Percentiles rank a stretch among this genome's conserved stretches.
These are phyloP conservation scores for Papiliotrema terrestris DNA, from an alignment of 1,284 basidiomycete species.

Conservation along the genomic window DNA sequence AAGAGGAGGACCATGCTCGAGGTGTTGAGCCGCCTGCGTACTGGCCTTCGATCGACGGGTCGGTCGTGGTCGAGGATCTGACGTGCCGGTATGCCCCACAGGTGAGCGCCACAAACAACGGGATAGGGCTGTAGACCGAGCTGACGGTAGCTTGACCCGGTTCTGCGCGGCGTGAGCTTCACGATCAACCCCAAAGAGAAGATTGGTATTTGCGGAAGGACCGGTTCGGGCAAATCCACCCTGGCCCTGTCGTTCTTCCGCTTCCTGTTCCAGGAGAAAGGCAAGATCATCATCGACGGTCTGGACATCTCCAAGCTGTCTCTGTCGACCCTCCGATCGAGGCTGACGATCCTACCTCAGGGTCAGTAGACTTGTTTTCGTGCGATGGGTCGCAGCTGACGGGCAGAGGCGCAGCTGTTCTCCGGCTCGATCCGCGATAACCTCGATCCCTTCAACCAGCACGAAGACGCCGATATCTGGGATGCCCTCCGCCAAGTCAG, in stretches of 20 bases:
- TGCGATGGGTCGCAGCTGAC: too few species aligned
- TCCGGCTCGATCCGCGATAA: slow-evolving; percentile 51
- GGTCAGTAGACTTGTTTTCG: too few species aligned
- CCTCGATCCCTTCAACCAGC: slow-evolving; percentile 52
- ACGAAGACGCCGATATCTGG: slow-evolving; percentile 54
- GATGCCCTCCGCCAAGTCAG: slow-evolving; percentile 53
- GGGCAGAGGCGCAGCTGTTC: slow-evolving; percentile 50
- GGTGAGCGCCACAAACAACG: slow-evolving; percentile 7
- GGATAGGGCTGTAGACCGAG: too few species aligned
- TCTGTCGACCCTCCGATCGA: slow-evolving; percentile 51
- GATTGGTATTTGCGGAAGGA: slow-evolving; percentile 55
- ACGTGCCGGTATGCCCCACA: slow-evolving; percentile 52
- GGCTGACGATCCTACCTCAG: slow-evolving; percentile 55
- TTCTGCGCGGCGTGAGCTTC: slow-evolving; percentile 53
- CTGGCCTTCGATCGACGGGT: slow-evolving; percentile 52
- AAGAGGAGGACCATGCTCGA: slow-evolving; percentile 48
- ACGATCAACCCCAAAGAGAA: slow-evolving; percentile 52
- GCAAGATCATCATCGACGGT: slow-evolving; percentile 51
- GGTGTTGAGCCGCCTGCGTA: slow-evolving; percentile 52
- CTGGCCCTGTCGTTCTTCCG: slow-evolving; percentile 53
- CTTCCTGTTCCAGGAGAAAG: slow-evolving; percentile 50
- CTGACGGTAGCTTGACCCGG: slow-evolving; percentile 47
- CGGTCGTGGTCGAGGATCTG: slow-evolving; percentile 50
- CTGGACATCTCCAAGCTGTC: slow-evolving; percentile 52
- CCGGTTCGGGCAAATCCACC: slow-evolving; percentile 49